Conservation (phyloP, 2,329 filamentous ascomycete genomes). For the Fusarium sp. region DNA sequence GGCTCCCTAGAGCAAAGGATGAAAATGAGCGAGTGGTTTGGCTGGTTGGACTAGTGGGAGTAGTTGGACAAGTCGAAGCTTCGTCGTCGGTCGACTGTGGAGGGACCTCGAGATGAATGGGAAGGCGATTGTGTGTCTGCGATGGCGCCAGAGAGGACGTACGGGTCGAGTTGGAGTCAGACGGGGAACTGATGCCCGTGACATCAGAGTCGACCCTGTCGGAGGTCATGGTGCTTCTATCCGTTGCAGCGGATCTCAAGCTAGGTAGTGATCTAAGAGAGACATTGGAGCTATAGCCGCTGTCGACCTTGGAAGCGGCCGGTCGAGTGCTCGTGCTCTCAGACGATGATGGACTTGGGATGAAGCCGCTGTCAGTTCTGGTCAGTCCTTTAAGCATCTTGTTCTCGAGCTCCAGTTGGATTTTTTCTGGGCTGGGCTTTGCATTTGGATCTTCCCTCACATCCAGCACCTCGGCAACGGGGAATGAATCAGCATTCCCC, state of each 20-base stretch:
- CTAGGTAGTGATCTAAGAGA: slow-evolving; percentile 62
- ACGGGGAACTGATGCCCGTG: slow-evolving; percentile 25
- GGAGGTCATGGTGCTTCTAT: slow-evolving; percentile 31
- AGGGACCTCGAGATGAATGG: slow-evolving; percentile 36
- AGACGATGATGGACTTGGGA: slow-evolving; percentile 55
- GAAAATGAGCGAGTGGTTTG: slow-evolving; percentile 22
- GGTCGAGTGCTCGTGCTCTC: slow-evolving; percentile 53
- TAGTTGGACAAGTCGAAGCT: slow-evolving; percentile 32
- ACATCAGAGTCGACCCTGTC: slow-evolving; percentile 27
- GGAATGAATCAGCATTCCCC: slow-evolving; percentile 46
- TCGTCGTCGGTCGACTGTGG: slow-evolving; percentile 26
- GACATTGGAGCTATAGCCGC: slow-evolving; percentile 67
- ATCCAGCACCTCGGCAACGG: slow-evolving; percentile 49
- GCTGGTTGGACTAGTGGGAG: slow-evolving; percentile 22
- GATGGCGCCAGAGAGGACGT: slow-evolving; percentile 33
- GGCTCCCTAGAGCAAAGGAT: slow-evolving; percentile 31
- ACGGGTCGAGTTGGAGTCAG: slow-evolving; percentile 32
- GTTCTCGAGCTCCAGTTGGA: slow-evolving; percentile 34
- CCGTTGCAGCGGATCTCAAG: slow-evolving; percentile 38
- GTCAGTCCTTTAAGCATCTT: slow-evolving; percentile 37
- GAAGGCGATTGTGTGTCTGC: slow-evolving; percentile 26
- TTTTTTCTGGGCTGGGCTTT: slow-evolving; percentile 46
- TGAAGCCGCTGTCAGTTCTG: slow-evolving; percentile 58
- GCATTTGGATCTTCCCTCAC: slow-evolving; percentile 55
- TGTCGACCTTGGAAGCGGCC: slow-evolving; percentile 64